These are phyloP conservation scores for Apiotrichum gracile DNA, from an alignment of 1,284 basidiomycete genomes.

Conservation along the genomic window DNA sequence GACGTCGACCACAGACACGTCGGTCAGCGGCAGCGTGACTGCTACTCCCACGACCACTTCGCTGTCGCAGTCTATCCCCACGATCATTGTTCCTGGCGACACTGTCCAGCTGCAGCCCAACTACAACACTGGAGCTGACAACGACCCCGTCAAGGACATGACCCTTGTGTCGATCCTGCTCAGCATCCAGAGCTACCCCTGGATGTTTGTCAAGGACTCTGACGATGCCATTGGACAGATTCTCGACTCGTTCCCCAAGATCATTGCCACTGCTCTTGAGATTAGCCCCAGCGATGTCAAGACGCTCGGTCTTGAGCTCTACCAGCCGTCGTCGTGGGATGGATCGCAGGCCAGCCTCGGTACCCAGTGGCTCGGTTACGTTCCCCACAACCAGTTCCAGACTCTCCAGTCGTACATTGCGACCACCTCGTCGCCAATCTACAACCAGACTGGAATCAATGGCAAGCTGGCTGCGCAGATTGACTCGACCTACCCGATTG, in stretches of 20 bases:
- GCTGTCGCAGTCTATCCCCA: slow-evolving; percentile 25
- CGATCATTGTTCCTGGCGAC: slow-evolving; percentile 42
- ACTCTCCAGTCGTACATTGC: slow-evolving; percentile 39
- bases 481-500: slow-evolving; percentile 41
- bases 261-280: slow-evolving; percentile 38
- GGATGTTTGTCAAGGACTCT: slow-evolving; percentile 36
- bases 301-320: slow-evolving; percentile 46
- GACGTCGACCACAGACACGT: not conserved
- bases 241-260: slow-evolving; percentile 43
- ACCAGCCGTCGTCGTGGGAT: slow-evolving; percentile 43
- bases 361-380: slow-evolving; percentile 47
- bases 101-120: slow-evolving; percentile 29
- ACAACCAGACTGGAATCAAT: slow-evolving; percentile 43
- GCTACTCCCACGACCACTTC: not conserved
- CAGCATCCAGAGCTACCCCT: slow-evolving; percentile 37
- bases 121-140: slow-evolving; percentile 22
- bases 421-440: slow-evolving; percentile 33
- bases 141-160: slow-evolving; percentile 34
- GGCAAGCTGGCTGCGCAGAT: slow-evolving; percentile 46
- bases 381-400: slow-evolving; percentile 40
- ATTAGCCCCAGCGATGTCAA: slow-evolving; percentile 30
- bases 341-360: slow-evolving; percentile 35
- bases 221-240: slow-evolving; percentile 45
- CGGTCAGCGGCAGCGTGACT: not conserved
- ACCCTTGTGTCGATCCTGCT: slow-evolving; percentile 42